Conservation (phyloP, 2,329 filamentous ascomycete species). For the Rhinocladiella similis region DNA sequence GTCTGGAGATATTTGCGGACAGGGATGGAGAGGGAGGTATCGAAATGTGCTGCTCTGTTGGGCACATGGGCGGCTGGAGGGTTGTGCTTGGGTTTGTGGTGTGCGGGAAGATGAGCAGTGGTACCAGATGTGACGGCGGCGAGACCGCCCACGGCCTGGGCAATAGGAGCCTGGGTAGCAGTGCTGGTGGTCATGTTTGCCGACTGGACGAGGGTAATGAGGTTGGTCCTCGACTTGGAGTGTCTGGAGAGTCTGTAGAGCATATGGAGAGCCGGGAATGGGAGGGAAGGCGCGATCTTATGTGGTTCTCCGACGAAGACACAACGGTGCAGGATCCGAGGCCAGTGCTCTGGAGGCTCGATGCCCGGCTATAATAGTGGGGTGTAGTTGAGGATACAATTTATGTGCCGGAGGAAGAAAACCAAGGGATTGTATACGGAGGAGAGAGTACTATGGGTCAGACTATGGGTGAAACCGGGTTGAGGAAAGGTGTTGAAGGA, state of each 20-base stretch:
- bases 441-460: conserved; percentile 8
- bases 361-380: background rate
- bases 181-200: conserved; percentile 17
- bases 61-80: conserved; percentile 26
- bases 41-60: conserved; percentile 41
- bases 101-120: conserved; percentile 6
- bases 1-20: conserved; percentile 54
- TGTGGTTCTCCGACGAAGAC: background rate
- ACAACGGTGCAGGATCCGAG: conserved; percentile 1
- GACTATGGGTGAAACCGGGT: conserved; percentile 23
- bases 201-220: conserved; percentile 16
- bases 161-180: conserved; percentile 13
- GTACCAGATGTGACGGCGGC: conserved; percentile 1
- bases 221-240: conserved; percentile 14
- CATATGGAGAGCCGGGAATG: conserved; percentile 14
- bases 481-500: background rate
- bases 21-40: conserved; percentile 51
- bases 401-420: background rate
- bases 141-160: conserved; percentile 11
- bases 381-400: background rate
- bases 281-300: background rate
- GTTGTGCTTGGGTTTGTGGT: conserved; percentile 23
- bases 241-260: conserved; percentile 23
- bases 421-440: conserved; percentile 3
- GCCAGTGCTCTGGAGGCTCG: conserved; percentile 1